Base-by-base conservation (phyloP, 768 basidiomycete species). In the Candolleomyces efflorescens region DNA sequence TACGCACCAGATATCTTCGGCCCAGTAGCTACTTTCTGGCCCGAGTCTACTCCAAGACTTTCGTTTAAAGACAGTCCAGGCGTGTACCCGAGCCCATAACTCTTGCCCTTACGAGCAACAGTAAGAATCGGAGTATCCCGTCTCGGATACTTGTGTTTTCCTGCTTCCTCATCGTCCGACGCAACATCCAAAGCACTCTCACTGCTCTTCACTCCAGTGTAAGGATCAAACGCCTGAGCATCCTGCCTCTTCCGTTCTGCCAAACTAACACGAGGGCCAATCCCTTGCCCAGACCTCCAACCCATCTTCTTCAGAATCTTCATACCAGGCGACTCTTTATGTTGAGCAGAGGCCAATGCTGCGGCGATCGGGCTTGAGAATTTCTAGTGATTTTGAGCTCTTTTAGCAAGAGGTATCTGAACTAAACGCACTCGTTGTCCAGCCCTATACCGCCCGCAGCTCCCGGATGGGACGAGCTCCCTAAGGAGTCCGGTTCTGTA, bases 231-330 rank as follows among this genome's bases (percentile, higher is more conserved):
- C 9, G 74, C 73, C 57, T 82, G 82, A 12, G 80, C 69, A 68
- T 90, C 86, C 68, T 95, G 92, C 17, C 82, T 72, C 62, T 82
- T 85, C 45, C 89, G 84, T 66, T 91, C 85, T 37, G 84, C 80
- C 61, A 88, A 81, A 4, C 92, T 85, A 27, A 98, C 77, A 11
- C 96, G 83, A 3, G 95, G 94, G 0, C 96, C 97, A 18, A 98
- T 85, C 12, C 96, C 97, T 71, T 95, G 94, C 1, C 95, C 97
- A 0, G 85, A 71, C 43, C 88, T 79, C 96, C 97, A 98, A 0
- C 97, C 96, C 89, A 98, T 94, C 73, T 93, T 95, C 74, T 87
- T 89, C 54, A 99, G 80, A 6, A 98, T 84, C 37, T 85, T 84
- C 3, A 90, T 87, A 0, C 96, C 96, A 24, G 86, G 80, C 2